Evolutionary conservation across 2,329 filamentous ascomycete genomes (phyloP), one percentile per base, ranked within the genome.

Genomic region (Botryotinia convoluta): DNA sequence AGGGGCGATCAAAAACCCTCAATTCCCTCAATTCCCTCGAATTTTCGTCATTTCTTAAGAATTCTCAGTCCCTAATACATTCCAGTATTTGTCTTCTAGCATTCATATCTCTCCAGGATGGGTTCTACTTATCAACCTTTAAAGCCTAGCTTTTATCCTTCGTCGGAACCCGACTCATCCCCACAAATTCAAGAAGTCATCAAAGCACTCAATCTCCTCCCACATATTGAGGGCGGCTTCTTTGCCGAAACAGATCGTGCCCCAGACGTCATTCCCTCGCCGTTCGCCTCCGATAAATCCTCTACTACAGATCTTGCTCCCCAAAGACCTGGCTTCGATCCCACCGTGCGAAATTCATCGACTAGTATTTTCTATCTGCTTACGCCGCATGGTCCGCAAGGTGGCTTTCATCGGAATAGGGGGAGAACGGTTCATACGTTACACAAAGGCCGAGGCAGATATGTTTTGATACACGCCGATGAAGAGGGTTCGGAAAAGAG

Each of bases 311-410:
- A 83, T 51, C 79, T 83, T n/a, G 81, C 81, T 45, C 76, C 80
- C 48, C 77, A 79, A 72, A 80, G 81, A 26, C 78, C 79, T 6
- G 82, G 82, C 74, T 84, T 83, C 73, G 79, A 84, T 71, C 81
- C 84, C 4, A 69, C 78, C 16, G 81, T 84, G 26, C 85, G 90
- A 48, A 85, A 85, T 72, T 86, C 88, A 2, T 88, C 85, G 72
- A 91, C 89, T 0, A 86, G 85, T 2, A 92, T 93, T 70, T 88
- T 86, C 81, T 93, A 93, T 80, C 83, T 90, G 64, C 82, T 93
- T 54, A 91, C 88, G 0, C 86, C 88, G 0, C 77, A 77, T 32
- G 84, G 83, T 0, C 87, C 89, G 0, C 82, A 88, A 74, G 90
- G 90, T 0, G 83, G 83, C 29, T 92, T 92, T 77, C 91, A 93